Conservation (phyloP, 257 asterid species). For the Sherardia arvensis region DNA sequence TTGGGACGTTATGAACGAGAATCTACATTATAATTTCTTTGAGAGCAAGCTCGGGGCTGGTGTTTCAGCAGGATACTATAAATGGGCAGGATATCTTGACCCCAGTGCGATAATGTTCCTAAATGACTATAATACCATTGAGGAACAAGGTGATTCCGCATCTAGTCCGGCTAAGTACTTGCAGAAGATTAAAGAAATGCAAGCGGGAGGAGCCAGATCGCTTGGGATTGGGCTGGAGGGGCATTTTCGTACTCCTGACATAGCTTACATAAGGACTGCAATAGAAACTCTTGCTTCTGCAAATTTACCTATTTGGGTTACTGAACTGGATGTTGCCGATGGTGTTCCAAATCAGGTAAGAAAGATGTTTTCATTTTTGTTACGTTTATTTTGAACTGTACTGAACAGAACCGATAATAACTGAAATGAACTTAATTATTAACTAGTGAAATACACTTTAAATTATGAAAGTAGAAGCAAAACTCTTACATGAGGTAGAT, state of each 20-base stretch:
- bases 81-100: slow-evolving; percentile 29
- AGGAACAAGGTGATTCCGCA: slow-evolving; percentile 24
- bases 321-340: slow-evolving; percentile 25
- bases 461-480: no score
- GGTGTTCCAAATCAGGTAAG: slow-evolving; percentile 20
- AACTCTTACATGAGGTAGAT: no score
- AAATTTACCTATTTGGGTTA: slow-evolving; percentile 36
- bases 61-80: slow-evolving; percentile 29
- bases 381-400: neutral
- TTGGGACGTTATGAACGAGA: slow-evolving; percentile 71
- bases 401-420: no score
- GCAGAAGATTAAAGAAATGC: slow-evolving; percentile 30
- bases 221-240: slow-evolving; percentile 31
- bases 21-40: slow-evolving; percentile 39
- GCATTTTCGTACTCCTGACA: slow-evolving; percentile 15
- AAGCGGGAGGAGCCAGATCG: slow-evolving; percentile 26
- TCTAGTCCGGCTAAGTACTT: slow-evolving; percentile 41
- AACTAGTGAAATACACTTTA: no score
- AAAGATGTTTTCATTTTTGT: neutral
- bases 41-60: slow-evolving; percentile 31
- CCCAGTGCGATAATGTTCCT: slow-evolving; percentile 33
- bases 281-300: slow-evolving; percentile 26
- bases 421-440: no score
- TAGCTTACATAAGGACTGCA: slow-evolving; percentile 15
- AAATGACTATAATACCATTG: slow-evolving; percentile 61